Evolutionary conservation across 139 green algal species (phyloP).

Genomic region (Chlamydomonas asymmetrica): DNA sequence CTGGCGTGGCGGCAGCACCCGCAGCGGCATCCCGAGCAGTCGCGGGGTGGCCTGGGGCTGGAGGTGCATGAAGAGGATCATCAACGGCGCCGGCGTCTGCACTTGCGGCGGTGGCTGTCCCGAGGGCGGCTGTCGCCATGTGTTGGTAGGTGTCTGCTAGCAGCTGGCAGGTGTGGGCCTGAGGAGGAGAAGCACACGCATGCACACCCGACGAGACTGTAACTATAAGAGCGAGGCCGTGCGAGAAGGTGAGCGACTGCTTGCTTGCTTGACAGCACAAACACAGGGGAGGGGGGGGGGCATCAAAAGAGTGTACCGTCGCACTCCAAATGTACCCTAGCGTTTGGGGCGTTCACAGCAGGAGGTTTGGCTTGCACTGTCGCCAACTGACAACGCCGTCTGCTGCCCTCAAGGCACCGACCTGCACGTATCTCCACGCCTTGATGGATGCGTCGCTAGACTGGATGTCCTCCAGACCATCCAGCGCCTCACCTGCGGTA

Average conservation of each 20-base stretch:
- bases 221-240: too few species aligned
- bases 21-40: not conserved
- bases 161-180: conserved; percentile 39
- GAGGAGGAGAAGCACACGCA: not conserved
- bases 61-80: too few species aligned
- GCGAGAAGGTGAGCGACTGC: too few species aligned
- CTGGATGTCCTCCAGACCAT: conserved; percentile 28
- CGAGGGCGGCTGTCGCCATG: not conserved
- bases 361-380: too few species aligned
- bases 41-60: not conserved
- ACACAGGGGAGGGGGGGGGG: too few species aligned
- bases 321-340: not conserved
- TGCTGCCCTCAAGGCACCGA: not conserved
- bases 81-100: not conserved
- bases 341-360: not conserved
- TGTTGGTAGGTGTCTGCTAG: conserved; percentile 11
- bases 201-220: not conserved
- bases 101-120: not conserved
- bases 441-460: conserved; percentile 37
- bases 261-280: too few species aligned
- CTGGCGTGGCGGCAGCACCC: not conserved
- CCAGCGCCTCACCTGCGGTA: not conserved
- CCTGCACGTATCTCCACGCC: conserved; percentile 57
- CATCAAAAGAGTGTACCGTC: not conserved
- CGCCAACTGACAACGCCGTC: not conserved